Conservation (phyloP, 345 rosid species). For the Corchorus olitorius region DNA sequence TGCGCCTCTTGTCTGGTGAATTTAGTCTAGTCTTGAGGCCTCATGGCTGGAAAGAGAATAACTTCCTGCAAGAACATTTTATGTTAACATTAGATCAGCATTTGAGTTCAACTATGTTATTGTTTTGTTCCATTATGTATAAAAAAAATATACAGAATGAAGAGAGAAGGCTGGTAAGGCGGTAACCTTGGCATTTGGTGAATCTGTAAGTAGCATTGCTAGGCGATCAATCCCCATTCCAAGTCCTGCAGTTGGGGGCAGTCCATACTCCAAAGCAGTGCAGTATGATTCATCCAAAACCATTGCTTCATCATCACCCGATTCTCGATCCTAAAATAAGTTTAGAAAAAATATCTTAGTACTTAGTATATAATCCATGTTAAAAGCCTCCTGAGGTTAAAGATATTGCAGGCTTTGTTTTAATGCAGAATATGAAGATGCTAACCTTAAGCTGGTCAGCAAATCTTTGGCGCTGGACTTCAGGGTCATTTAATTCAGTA, state of each 20-base stretch:
- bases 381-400: no score
- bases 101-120: not conserved
- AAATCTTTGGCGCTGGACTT: slow-evolving; percentile 87
- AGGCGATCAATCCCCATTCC: slow-evolving; percentile 90
- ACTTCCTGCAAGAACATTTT: slow-evolving; percentile 63
- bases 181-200: slow-evolving; percentile 89
- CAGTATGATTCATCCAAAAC: slow-evolving; percentile 90
- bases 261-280: slow-evolving; percentile 76
- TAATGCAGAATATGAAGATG: not conserved
- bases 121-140: no score
- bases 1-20: no score
- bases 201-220: slow-evolving; percentile 84
- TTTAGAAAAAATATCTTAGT: not conserved
- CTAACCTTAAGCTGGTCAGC: slow-evolving; percentile 95
- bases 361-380: not conserved
- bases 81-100: no score
- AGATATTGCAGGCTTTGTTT: no score
- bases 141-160: not conserved
- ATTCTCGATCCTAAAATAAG: slow-evolving; percentile 65
- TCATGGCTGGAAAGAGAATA: slow-evolving; percentile 94
- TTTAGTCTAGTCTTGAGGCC: slow-evolving; percentile 61
- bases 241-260: slow-evolving; percentile 97
- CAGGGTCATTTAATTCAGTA: slow-evolving; percentile 93
- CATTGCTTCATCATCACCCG: slow-evolving; percentile 98
- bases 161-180: slow-evolving; percentile 1